Base-by-base conservation (phyloP, 805 yeast genomes). In the Brettanomyces naardenensis region DNA sequence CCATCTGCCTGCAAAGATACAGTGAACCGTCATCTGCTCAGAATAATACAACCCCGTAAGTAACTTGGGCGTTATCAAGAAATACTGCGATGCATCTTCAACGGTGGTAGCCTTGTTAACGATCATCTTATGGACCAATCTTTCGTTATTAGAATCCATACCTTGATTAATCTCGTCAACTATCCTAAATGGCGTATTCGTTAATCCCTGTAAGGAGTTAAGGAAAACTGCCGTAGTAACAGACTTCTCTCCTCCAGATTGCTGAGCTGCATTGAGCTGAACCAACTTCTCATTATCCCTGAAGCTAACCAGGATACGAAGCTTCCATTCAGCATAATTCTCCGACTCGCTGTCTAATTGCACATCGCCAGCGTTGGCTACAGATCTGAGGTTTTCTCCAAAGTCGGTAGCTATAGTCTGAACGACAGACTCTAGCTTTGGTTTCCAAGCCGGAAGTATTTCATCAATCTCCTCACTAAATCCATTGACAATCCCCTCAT, bases 101-200 rank as follows among this genome's bases (percentile, higher is more conserved):
- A 32, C 66, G 4, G 63, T 61, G 6, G 18, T 31, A 53, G 95
- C 85, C 33, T 82, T 78, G 39, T 82, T 78, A 1, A 90, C 95
- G 70, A 92, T 78, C 44, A 85, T 75, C 44, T 75, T 73, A 55
- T 90, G 96, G 3, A 92, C 89, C 62, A 75, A 69, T 44, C 89
- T 74, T 59, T 92, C 98, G 53, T 92, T 92, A 43, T 75, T 75
- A 10, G 94, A 83, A 62, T 92, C 99, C 97, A 92, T 89, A 47
- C 98, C 99, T 63, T 92, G 99, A 56, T 92, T 92, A 44, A 92
- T 94, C 65, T 92, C 99, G 61, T 92, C 99, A 6, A 92, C 96
- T 3, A 90, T 89, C 53, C 97, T 68, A 53, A 92, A 87, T 7
- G 98, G 97, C 0, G 96, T 86, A 21, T 73, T 71, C 0, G 97